Evolutionary conservation across 2,329 filamentous ascomycete species (phyloP).

Genomic region (Fusarium sarcochroum): DNA sequence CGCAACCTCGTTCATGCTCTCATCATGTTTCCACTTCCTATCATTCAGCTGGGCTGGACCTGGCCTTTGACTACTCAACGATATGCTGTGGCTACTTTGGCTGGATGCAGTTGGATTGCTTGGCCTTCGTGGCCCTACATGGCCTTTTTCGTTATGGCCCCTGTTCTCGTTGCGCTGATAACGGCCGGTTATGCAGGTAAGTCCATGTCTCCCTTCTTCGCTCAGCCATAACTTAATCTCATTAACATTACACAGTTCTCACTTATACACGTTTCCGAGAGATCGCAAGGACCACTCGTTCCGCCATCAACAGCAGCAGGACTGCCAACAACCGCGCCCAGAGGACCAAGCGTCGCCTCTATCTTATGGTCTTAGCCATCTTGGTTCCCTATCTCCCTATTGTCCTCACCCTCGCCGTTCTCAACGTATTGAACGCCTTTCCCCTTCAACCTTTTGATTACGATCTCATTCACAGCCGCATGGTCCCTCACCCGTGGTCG

Average conservation of each 20-base stretch:
- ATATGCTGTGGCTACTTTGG: constrained; percentile 64
- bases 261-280: constrained; percentile 64
- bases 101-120: constrained; percentile 64
- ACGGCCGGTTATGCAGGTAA: constrained; percentile 65
- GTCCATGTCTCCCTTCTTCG: constrained; percentile 42
- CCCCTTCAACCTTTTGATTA: constrained; percentile 58
- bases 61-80: constrained; percentile 63
- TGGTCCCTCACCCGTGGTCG: constrained; percentile 60
- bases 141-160: constrained; percentile 64
- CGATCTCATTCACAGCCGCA: constrained; percentile 57
- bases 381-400: constrained; percentile 67
- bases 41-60: constrained; percentile 64
- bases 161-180: constrained; percentile 58
- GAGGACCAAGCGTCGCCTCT: constrained; percentile 66
- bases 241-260: constrained; percentile 53
- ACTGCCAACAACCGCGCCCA: constrained; percentile 59
- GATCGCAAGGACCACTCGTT: constrained; percentile 59
- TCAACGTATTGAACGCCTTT: constrained; percentile 56
- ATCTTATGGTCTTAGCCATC: constrained; percentile 68
- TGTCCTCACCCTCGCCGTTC: constrained; percentile 56
- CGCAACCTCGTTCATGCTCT: constrained; percentile 63
- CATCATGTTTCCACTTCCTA: constrained; percentile 68
- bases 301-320: constrained; percentile 58
- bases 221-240: background rate
- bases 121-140: constrained; percentile 63